Evolutionary conservation across 352 stramenopile species (phyloP), one percentile per base, ranked within the genome.

Genomic region (Phytopythium cucurbitacearum): DNA sequence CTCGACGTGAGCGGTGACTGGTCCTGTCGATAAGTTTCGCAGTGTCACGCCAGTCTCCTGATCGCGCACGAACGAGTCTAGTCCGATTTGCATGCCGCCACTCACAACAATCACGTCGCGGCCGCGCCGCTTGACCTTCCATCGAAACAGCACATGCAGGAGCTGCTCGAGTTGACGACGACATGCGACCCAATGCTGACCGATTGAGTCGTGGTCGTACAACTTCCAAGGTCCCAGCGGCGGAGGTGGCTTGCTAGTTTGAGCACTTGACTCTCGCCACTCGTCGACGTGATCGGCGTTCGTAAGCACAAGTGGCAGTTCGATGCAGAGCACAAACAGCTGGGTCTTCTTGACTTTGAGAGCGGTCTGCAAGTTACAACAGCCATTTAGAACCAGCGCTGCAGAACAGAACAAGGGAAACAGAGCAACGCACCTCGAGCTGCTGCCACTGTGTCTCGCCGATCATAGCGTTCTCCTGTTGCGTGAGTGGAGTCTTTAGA

Each of bases 81-180:
- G 66, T 0, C 75, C 79, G 38, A 87, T 57, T 3, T 66, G 60
- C 64, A 89, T 78, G 2, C 74, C 75, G 33, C 82, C 82, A 40
- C 77, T 90, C n/a, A 92, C 63, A 9, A 92, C 49, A 9, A 89
- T 55, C 6, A 87, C 64, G 41, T 92, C 82, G 12, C 82, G 79
- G 1, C 82, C 82, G 33, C 67, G 71, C 15, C 68, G 67, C 52
- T 90, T 90, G 7, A 75, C 59, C 38, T 92, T 92, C 82, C 82
- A 92, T 8, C 76, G 72, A 43, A 92, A 92, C 11, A 92, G 50
- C 3, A 92, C 48, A 28, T 75, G 59, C 8, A 92, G 44, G 3
- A 92, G 62, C 58, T 89, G 77, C 57, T 90, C 79, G 1, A 92
- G 56, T 44, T 90, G 80, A 0, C 72, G 63, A 4, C 74, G 78